Evolutionary conservation across 2,329 filamentous ascomycete species (phyloP).

Genomic region (Monosporascus cannonballus): DNA sequence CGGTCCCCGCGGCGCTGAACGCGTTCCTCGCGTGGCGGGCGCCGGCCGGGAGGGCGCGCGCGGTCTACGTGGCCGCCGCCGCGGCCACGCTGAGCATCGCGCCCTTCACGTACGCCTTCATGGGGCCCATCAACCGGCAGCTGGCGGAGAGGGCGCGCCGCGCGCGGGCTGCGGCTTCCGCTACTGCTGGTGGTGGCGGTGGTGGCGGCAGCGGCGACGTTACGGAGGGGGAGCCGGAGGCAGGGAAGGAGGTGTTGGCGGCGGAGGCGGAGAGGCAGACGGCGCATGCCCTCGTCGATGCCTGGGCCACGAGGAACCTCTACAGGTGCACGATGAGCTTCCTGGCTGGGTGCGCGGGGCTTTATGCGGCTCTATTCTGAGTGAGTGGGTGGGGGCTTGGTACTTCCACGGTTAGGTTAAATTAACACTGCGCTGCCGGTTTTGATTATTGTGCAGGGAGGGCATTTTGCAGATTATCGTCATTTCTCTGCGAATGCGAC

Average conservation of each 20-base stretch:
- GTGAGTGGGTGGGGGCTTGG: no score
- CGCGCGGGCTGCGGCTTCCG: not conserved
- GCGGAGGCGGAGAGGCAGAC: not conserved
- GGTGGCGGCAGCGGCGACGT: no score
- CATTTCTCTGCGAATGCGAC: no score
- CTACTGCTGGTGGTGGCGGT: not conserved
- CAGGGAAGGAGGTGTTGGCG: not conserved
- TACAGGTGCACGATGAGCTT: not conserved
- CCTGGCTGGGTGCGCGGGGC: not conserved
- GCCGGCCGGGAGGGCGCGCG: not conserved
- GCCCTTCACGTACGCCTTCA: not conserved
- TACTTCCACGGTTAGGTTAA: no score
- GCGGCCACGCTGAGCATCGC: not conserved
- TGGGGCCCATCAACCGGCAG: not conserved
- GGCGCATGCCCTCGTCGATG: not conserved
- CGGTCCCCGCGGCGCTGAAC: not conserved
- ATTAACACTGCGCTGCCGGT: no score
- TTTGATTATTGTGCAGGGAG: no score
- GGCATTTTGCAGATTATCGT: no score
- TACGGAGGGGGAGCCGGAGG: not conserved
- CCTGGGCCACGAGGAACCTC: not conserved
- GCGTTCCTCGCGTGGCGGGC: not conserved
- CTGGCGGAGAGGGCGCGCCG: not conserved
- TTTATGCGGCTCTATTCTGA: not conserved
- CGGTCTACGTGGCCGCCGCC: not conserved